Percentiles rank a stretch among this genome's conserved stretches.
Evolutionary conservation across 192 early-diverging fungal species (phyloP).

Genomic region (Linnemannia hyalina): DNA sequence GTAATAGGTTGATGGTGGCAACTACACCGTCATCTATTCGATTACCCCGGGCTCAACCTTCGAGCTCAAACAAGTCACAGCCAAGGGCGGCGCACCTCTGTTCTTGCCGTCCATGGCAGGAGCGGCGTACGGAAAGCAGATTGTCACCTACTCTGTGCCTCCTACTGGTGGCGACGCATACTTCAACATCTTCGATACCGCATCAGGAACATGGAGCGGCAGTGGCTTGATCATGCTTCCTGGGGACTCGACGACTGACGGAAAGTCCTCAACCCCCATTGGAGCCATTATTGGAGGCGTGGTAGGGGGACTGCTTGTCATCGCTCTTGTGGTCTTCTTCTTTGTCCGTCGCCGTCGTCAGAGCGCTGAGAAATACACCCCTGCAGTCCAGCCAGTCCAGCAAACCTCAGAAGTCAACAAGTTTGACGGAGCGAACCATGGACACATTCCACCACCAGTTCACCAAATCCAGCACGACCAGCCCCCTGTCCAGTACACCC

Average conservation of each 20-base stretch:
- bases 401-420: not conserved
- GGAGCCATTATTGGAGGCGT: not conserved
- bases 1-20: not conserved
- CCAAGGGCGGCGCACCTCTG: not conserved
- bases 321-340: not conserved
- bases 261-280: not conserved
- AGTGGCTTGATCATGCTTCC: not conserved
- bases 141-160: not conserved
- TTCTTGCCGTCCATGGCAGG: not conserved
- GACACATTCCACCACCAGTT: not conserved
- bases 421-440: not conserved
- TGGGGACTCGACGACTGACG: too few relatives aligned
- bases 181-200: not conserved
- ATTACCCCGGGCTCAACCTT: not conserved
- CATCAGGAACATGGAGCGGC: not conserved
- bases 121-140: not conserved
- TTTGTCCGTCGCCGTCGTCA: not conserved
- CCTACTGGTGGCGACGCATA: not conserved
- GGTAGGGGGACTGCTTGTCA: not conserved
- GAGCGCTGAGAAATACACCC: not conserved
- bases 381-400: not conserved
- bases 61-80: not conserved
- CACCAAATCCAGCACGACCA: not conserved
- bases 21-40: not conserved
- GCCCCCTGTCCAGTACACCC: not conserved